Percentiles rank a stretch among this genome's conserved stretches.
Conservation (phyloP, 192 early-diverging fungal species). For the Gigaspora rosea region DNA sequence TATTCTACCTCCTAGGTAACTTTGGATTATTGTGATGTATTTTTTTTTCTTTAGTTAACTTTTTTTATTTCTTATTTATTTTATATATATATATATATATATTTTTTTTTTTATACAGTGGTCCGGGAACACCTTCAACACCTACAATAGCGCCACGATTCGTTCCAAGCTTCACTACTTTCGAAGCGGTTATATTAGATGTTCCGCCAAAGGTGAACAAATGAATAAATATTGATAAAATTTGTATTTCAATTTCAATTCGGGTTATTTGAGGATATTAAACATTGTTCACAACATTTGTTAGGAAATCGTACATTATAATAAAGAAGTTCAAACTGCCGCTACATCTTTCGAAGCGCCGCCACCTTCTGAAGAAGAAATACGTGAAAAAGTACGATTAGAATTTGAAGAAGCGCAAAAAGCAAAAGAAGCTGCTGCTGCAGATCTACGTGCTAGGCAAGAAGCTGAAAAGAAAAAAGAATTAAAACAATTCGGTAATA, state of each 20-base stretch:
- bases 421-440: conserved; percentile 51
- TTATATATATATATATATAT: neutral
- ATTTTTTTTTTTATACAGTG: neutral
- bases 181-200: conserved; percentile 80
- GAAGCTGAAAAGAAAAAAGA: conserved; percentile 36
- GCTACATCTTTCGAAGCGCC: conserved; percentile 56
- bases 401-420: conserved; percentile 62
- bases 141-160: conserved; percentile 18
- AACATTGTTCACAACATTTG: neutral
- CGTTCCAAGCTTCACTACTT: conserved; percentile 66
- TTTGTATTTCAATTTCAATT: neutral
- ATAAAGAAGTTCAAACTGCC: conserved; percentile 84
- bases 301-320: conserved; percentile 85
- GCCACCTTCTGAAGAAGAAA: conserved; percentile 55
- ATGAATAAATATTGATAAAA: neutral
- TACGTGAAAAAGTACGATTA: conserved; percentile 60
- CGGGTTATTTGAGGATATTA: neutral
- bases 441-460: conserved; percentile 42
- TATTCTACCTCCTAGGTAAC: too few relatives aligned
- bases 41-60: neutral
- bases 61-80: neutral
- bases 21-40: neutral
- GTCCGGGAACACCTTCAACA: conserved; percentile 22
- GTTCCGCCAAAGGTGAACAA: conserved; percentile 72
- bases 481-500: conserved; percentile 44